Base-by-base conservation (phyloP, 805 yeast species). In the Cyberlindnera samutprakarnensis region DNA sequence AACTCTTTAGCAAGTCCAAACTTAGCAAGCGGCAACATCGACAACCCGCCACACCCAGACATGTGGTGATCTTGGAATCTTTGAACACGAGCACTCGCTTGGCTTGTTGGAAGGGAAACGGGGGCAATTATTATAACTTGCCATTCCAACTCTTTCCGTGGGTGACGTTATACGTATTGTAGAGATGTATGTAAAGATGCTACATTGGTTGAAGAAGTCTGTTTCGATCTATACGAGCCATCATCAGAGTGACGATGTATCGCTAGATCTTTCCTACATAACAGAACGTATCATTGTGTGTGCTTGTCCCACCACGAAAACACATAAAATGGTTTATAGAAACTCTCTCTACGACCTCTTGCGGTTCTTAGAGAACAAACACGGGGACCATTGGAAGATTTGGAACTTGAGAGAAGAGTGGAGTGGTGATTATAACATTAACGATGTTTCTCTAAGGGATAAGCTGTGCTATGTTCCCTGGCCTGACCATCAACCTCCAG, bases 401-500 rank as follows among this genome's bases (percentile, higher is more conserved):
- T 78, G 79, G 70, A 84, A 84, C 47, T 63, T 87, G 21, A 64
- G 87, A 38, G 73, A 69, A 6, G 92, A 81, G 28, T 66, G 66
- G 1, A 59, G 60, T 30, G 53, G 56, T 14, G 60, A 62, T 10
- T 56, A 59, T 16, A 68, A 68, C 31, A 22, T 35, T 29, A 23
- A 26, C 3, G 36, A 32, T 6, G 25, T 27, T 1, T 5, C 19
- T 4, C 25, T 40, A 27, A 9, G 12, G 7, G 31, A 31, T 6
- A 43, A 32, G 12, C 18, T 42, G 8, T 31, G 37, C 6, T 41
- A 37, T 22, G 44, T 25, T 14, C 92, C 87, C 0, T 77, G 81
- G 58, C 68, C 75, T 9, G 96, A 90, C 51, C 95, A 88, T 52
- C 68, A 70, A 30, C 76, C 92, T 0, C 84, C 94, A 0, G 70